Evolutionary conservation across 352 stramenopile genomes (phyloP).

Genomic region (Globisporangium lucens): DNA sequence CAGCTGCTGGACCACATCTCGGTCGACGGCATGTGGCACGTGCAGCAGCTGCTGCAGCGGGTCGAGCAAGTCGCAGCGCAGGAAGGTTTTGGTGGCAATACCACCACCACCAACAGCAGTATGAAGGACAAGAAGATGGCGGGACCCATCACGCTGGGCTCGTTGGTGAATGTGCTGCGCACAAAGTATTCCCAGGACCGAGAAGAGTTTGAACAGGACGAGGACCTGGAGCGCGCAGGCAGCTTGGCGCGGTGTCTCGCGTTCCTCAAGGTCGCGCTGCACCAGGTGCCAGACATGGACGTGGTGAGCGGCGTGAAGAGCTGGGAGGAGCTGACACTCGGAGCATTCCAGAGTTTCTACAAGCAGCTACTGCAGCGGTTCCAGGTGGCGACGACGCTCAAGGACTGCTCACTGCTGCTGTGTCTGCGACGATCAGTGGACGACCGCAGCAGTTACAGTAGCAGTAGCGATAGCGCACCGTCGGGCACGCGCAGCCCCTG

Average conservation of each 20-base stretch:
- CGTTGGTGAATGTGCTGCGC: conserved; percentile 28
- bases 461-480: neutral
- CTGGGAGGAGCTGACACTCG: conserved; percentile 41
- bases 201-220: conserved; percentile 24
- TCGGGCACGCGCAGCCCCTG: conserved; percentile 10
- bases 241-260: conserved; percentile 43
- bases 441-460: conserved; percentile 16
- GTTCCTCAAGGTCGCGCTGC: conserved; percentile 48
- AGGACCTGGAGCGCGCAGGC: conserved; percentile 37
- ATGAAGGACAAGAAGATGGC: conserved; percentile 1
- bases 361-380: conserved; percentile 65
- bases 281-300: conserved; percentile 35
- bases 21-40: conserved; percentile 72
- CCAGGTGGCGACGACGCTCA: conserved; percentile 80
- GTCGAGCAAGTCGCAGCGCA: conserved; percentile 23
- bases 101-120: neutral
- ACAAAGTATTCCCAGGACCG: conserved; percentile 11
- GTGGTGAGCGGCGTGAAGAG: conserved; percentile 23
- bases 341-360: conserved; percentile 51
- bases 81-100: conserved; percentile 12
- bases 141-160: conserved; percentile 13
- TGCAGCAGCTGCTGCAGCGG: conserved; percentile 47
- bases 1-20: conserved; percentile 80
- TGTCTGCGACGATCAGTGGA: conserved; percentile 51
- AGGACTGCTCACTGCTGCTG: conserved; percentile 81